Evolutionary conservation across 2,329 filamentous ascomycete species (phyloP).

Genomic region (Hawksworthiomyces lignivorus): DNA sequence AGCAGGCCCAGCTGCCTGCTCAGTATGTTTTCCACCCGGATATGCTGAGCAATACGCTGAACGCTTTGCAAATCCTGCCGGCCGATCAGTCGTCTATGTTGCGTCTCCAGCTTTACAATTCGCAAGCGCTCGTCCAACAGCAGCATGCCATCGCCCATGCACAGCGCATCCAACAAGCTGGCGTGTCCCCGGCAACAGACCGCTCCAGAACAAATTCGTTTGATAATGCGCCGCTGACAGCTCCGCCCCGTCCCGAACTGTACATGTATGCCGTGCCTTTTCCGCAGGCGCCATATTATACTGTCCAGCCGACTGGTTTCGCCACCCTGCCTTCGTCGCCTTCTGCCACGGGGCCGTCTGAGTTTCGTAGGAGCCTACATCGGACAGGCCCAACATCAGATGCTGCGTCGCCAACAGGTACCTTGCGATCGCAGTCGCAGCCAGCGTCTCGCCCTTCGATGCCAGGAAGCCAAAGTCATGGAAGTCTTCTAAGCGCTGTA

Average conservation of each 20-base stretch:
- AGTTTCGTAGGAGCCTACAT: constrained; percentile 51
- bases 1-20: constrained; percentile 33
- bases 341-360: constrained; percentile 34
- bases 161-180: constrained; percentile 32
- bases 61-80: constrained; percentile 34
- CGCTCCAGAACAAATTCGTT: constrained; percentile 56
- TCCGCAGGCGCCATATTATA: constrained; percentile 36
- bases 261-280: constrained; percentile 42
- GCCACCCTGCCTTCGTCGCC: constrained; percentile 51
- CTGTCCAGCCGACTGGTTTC: constrained; percentile 27
- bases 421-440: constrained; percentile 60
- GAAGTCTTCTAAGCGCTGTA: constrained; percentile 3
- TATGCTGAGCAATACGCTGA: constrained; percentile 19
- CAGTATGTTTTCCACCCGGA: constrained; percentile 24
- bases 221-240: constrained; percentile 53
- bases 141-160: constrained; percentile 33
- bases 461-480: constrained; percentile 22
- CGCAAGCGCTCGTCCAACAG: constrained; percentile 36
- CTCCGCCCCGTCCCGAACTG: constrained; percentile 49
- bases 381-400: constrained; percentile 45
- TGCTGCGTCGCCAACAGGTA: constrained; percentile 39
- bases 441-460: constrained; percentile 44
- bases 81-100: constrained; percentile 26
- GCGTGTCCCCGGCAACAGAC: constrained; percentile 31
- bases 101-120: constrained; percentile 38